phyloP scores from a whole-genome alignment of 164 flowering plant species.

The Vitis rotundifolia region DNA sequence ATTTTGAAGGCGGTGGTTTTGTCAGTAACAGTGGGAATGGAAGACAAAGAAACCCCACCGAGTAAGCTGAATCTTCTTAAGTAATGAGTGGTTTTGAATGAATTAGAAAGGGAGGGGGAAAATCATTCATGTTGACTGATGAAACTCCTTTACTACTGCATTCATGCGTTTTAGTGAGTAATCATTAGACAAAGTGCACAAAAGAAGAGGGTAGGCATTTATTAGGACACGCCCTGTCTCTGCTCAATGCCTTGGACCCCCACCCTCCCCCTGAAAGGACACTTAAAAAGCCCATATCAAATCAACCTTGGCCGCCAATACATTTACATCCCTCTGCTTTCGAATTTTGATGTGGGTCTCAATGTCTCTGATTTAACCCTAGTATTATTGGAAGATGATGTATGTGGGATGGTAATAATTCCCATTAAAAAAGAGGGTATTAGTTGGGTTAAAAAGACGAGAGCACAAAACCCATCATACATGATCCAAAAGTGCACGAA shows the following conservation, averaged over 20 bases:
- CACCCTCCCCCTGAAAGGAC: too few species aligned
- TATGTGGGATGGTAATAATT: background rate
- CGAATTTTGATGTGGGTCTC: too few species aligned
- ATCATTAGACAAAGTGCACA: conserved; percentile 25
- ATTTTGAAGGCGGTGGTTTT: background rate
- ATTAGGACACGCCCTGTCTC: background rate
- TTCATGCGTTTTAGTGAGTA: conserved; percentile 19
- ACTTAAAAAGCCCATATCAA: too few species aligned
- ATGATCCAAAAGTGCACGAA: conserved; percentile 13
- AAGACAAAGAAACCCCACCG: conserved; percentile 10
- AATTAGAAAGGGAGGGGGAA: background rate
- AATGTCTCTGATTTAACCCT: too few species aligned
- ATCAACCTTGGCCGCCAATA: too few species aligned
- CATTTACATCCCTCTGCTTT: too few species aligned
- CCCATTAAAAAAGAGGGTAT: conserved; percentile 3
- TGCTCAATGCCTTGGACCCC: conserved; percentile 3
- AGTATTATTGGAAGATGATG: too few species aligned
- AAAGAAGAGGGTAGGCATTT: conserved; percentile 4
- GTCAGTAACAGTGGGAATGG: conserved; percentile 1
- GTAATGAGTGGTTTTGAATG: conserved; percentile 12
- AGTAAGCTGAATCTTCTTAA: conserved; percentile 4
- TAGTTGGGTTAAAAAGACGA: conserved; percentile 7
- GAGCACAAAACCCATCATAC: conserved; percentile 19
- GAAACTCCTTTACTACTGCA: background rate
- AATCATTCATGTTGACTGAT: conserved; percentile 10